Conservation (phyloP, 495 filamentous ascomycete genomes). For the Physcia stellaris region DNA sequence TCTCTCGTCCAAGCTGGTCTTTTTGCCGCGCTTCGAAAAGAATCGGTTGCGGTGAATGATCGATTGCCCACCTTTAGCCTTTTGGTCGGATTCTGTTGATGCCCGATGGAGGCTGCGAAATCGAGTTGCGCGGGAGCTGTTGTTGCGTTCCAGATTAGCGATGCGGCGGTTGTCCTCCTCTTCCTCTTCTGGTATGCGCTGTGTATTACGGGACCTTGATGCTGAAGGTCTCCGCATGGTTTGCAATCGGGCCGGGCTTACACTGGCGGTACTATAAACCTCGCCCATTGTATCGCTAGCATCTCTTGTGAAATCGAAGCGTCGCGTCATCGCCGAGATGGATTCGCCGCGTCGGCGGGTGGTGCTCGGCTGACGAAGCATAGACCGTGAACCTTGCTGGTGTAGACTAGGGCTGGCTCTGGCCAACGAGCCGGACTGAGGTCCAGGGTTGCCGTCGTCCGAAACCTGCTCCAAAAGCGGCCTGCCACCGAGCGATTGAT, state of each 20-base stretch:
- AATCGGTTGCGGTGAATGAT: constrained; percentile 24
- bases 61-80: not conserved
- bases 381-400: constrained; percentile 29
- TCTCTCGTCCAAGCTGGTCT: constrained; percentile 12
- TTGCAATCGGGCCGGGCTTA: constrained; percentile 20
- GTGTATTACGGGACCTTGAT: constrained; percentile 23
- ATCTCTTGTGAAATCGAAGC: constrained; percentile 66
- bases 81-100: constrained; percentile 1
- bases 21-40: constrained; percentile 15
- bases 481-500: constrained; percentile 25
- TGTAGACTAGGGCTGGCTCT: not conserved
- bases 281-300: constrained; percentile 54
- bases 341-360: constrained; percentile 42
- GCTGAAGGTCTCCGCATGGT: constrained; percentile 26
- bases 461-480: not conserved
- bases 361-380: constrained; percentile 36
- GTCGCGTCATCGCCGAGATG: constrained; percentile 39
- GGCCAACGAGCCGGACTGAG: constrained; percentile 5
- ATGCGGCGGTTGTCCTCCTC: constrained; percentile 14
- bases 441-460: constrained; percentile 1
- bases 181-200: constrained; percentile 30
- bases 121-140: constrained; percentile 11
- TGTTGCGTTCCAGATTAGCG: constrained; percentile 5
- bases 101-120: constrained; percentile 5
- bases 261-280: constrained; percentile 47